Base-by-base conservation (phyloP, 2,329 filamentous ascomycete genomes). In the Dendryphion nanum region DNA sequence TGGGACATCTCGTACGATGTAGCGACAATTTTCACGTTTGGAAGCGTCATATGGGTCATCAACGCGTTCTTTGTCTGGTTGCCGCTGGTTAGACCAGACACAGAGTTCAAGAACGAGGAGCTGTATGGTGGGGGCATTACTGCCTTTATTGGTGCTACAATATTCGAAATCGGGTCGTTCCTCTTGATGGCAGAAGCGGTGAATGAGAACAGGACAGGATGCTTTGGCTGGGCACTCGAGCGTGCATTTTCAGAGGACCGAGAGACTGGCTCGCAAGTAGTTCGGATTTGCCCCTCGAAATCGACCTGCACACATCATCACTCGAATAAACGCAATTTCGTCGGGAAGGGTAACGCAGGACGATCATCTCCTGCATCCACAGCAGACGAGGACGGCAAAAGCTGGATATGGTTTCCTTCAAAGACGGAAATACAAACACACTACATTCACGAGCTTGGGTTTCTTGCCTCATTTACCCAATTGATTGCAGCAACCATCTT, bases 151-250 rank as follows among this genome's bases (percentile, higher is more conserved):
- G 83, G 83, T 4, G 81, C 81, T 0, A 83, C 79, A 0, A 65
- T 86, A 5, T 86, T 87, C 55, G 80, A 83, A 48, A 37, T 82
- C 4, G 82, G 82, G 0, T 80, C 78, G 23, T 53, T 85, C 1
- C 60, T 86, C 2, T 68, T 86, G 18, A 70, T 86, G 61, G 65
- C 84, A 2, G 83, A 86, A 59, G 82, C 82, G 3, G 70, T 85
- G n/a, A 86, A 86, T 55, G 79, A 81, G 51, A 79, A 84, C 50
- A 69, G 75, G 10, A 67, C 74, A 0, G 79, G 76, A 10, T 86
- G 82, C 57, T 86, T 86, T 55, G 82, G 83, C 3, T 86, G 81
- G 81, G 82, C 82, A 0, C 50, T 86, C 1, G 76, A 83, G 47
- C 69, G 70, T 16, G 70, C 69, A 0, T 28, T 77, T 2, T 67